Percentiles rank a stretch among this genome's conserved stretches.
Evolutionary conservation across 1,139 yeast genomes (phyloP).

Genomic region (Protomyces pachydermus): DNA sequence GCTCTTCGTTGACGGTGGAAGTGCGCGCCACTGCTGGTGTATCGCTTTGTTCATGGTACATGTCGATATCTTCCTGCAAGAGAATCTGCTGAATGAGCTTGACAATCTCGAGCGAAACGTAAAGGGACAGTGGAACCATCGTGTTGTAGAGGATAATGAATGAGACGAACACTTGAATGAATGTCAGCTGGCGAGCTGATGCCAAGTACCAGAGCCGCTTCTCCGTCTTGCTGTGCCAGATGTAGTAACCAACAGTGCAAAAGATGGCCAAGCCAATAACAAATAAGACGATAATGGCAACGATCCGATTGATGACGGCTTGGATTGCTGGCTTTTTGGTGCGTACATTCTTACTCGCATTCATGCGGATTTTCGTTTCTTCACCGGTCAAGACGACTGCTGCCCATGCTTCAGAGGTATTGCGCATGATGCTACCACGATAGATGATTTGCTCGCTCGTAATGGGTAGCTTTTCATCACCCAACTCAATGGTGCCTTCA

Average conservation of each 20-base stretch:
- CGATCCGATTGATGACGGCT: slow-evolving; percentile 72
- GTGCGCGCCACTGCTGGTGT: slow-evolving; percentile 95
- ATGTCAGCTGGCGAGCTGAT: slow-evolving; percentile 71
- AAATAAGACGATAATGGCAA: slow-evolving; percentile 76
- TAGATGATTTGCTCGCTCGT: slow-evolving; percentile 77
- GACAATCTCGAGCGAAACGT: slow-evolving; percentile 94
- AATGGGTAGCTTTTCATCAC: slow-evolving; percentile 50
- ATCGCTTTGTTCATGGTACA: slow-evolving; percentile 78
- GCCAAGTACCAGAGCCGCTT: slow-evolving; percentile 64
- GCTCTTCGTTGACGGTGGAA: slow-evolving; percentile 89
- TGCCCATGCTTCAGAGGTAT: slow-evolving; percentile 69
- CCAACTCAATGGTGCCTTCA: slow-evolving; percentile 59
- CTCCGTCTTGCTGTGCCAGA: slow-evolving; percentile 46
- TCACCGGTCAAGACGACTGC: slow-evolving; percentile 89
- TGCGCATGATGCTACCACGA: slow-evolving; percentile 82
- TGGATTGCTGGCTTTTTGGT: slow-evolving; percentile 92
- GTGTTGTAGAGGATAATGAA: slow-evolving; percentile 96
- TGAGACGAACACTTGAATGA: slow-evolving; percentile 75
- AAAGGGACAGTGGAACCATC: slow-evolving; percentile 85
- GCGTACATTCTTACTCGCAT: slow-evolving; percentile 81
- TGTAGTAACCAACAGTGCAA: slow-evolving; percentile 72
- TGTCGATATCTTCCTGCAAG: slow-evolving; percentile 84
- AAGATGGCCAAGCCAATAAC: slow-evolving; percentile 71
- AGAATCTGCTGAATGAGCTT: slow-evolving; percentile 78
- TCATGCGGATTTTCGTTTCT: slow-evolving; percentile 93